Percentiles rank a stretch among this genome's conserved stretches.
These are phyloP conservation scores for Vitis vinifera DNA, from an alignment of 164 flowering plant species.

Conservation along the genomic window ASM3070453v1 NC_081811.1:2935501-2936000, in stretches of 20 bases:
- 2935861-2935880: constrained; percentile 91
- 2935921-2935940: constrained; percentile 88
- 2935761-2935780: not conserved
- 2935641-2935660: constrained; percentile 16
- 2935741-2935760: not conserved
- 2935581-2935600: constrained; percentile 59
- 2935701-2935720: no score
- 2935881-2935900: constrained; percentile 89
- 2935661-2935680: not conserved
- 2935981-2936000: not conserved
- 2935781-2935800: not conserved
- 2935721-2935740: not conserved
- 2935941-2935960: constrained; percentile 98
- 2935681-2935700: not conserved
- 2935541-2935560: constrained; percentile 20
- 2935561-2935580: constrained; percentile 55
- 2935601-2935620: constrained; percentile 85
- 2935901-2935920: constrained; percentile 82
- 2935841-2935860: constrained; percentile 90
- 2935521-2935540: constrained; percentile 34
- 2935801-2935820: not conserved
- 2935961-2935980: not conserved
- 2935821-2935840: constrained; percentile 84
- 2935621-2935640: constrained; percentile 86
- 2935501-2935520: constrained; percentile 30